A percentile compares a stretch with the other conserved stretches of the same genome.
Conservation (phyloP, 2,329 filamentous ascomycete species). For the Diaporthe vaccinii region DNA sequence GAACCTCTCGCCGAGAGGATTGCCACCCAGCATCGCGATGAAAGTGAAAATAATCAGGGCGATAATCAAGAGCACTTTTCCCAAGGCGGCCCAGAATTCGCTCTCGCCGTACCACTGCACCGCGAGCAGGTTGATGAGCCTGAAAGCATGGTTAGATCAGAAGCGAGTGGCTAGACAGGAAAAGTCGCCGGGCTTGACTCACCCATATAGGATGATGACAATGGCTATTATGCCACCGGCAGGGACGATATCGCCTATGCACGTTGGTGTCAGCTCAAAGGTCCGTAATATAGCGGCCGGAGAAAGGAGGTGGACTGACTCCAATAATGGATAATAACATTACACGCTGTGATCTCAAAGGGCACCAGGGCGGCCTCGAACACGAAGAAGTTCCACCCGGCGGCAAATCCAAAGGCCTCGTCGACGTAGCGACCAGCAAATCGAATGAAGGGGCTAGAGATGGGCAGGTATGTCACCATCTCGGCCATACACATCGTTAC, state of each 20-base stretch:
- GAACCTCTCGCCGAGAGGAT: conserved; percentile 78
- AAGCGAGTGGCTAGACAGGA: not conserved
- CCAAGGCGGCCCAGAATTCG: conserved; percentile 77
- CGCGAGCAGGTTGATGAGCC: conserved; percentile 46
- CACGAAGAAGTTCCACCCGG: conserved; percentile 81
- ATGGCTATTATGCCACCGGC: conserved; percentile 71
- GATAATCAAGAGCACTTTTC: conserved; percentile 79
- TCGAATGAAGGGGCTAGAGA: conserved; percentile 83
- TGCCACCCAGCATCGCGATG: conserved; percentile 85
- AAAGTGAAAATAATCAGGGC: conserved; percentile 83
- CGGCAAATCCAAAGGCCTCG: conserved; percentile 79
- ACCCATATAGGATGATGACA: conserved; percentile 63
- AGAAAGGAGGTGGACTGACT: conserved; percentile 48
- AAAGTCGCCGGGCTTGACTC: conserved; percentile 45
- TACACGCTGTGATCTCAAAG: conserved; percentile 76
- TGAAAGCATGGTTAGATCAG: not conserved
- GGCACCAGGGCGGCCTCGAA: conserved; percentile 78
- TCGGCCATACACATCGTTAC: conserved; percentile 76
- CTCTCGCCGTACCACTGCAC: conserved; percentile 34
- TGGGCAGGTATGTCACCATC: conserved; percentile 83
- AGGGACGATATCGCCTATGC: conserved; percentile 58
- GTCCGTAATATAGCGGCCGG: not conserved
- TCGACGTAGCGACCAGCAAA: conserved; percentile 83
- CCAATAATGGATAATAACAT: conserved; percentile 74
- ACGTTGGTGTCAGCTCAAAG: not conserved